Conservation (phyloP, 352 stramenopile genomes). For the Phytophthora sojae region DNA sequence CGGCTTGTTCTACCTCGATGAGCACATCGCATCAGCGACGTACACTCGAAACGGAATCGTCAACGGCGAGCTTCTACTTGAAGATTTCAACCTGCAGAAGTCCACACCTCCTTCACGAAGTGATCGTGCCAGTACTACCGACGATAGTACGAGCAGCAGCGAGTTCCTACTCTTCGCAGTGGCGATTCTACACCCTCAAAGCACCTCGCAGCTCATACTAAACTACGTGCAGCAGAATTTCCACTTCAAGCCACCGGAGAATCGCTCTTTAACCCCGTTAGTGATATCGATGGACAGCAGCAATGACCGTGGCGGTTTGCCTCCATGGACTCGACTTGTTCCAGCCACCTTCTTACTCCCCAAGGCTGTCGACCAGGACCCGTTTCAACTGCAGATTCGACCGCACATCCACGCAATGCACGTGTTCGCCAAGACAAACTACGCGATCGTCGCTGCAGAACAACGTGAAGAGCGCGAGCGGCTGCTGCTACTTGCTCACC, state of each 20-base stretch:
- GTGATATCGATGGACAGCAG: constrained; percentile 23
- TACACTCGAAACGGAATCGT: constrained; percentile 70
- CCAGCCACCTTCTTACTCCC: constrained; percentile 51
- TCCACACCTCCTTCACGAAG: constrained; percentile 7
- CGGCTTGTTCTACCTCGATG: constrained; percentile 78
- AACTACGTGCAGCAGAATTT: constrained; percentile 86
- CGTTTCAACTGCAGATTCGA: constrained; percentile 63
- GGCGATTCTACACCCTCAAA: constrained; percentile 62
- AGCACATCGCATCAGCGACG: constrained; percentile 65
- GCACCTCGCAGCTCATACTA: constrained; percentile 62
- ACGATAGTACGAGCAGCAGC: constrained; percentile 8
- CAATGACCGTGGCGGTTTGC: constrained; percentile 26
- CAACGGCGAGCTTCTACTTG: constrained; percentile 67
- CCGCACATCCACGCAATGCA: constrained; percentile 69
- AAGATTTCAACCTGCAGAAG: constrained; percentile 72
- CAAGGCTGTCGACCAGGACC: constrained; percentile 51
- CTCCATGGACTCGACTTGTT: constrained; percentile 29
- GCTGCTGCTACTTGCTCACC: constrained; percentile 55
- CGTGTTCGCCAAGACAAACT: constrained; percentile 46
- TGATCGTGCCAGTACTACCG: constrained; percentile 4
- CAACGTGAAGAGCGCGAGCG: constrained; percentile 58
- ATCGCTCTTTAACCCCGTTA: constrained; percentile 10
- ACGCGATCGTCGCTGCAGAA: constrained; percentile 54
- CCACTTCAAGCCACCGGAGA: constrained; percentile 51
- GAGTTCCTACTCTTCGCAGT: constrained; percentile 80